Evolutionary conservation across 2,329 filamentous ascomycete genomes (phyloP).

Genomic region (Talaromyces sp.): DNA sequence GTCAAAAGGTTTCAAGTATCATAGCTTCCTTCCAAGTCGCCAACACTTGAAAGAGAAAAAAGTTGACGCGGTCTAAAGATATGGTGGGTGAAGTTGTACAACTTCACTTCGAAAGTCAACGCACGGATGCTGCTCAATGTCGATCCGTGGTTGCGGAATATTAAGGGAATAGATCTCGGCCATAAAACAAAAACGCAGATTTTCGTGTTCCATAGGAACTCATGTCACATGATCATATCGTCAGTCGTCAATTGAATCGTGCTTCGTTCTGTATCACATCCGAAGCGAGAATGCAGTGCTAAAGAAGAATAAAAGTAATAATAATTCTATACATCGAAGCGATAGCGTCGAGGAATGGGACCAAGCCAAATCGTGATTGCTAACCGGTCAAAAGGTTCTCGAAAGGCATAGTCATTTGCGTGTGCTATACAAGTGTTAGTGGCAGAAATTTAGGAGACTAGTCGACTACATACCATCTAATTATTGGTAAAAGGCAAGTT

Average conservation of each 20-base stretch:
- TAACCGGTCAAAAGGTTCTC: not conserved
- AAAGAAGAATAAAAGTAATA: slow-evolving; percentile 1
- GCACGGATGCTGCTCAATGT: not conserved
- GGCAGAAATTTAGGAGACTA: not conserved
- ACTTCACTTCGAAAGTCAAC: not conserved
- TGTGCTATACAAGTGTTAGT: slow-evolving; percentile 4
- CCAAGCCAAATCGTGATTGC: not conserved
- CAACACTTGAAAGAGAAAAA: slow-evolving; percentile 3
- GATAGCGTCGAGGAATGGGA: slow-evolving; percentile 1
- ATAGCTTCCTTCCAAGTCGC: not conserved
- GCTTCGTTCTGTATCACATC: slow-evolving; percentile 12
- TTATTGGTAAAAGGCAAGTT: slow-evolving; percentile 28
- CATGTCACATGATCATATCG: slow-evolving; percentile 19
- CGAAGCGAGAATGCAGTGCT: slow-evolving; percentile 10
- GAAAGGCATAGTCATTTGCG: not conserved
- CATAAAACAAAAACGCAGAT: slow-evolving; percentile 12
- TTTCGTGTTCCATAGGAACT: slow-evolving; percentile 12
- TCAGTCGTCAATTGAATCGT: slow-evolving; percentile 24
- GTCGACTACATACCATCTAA: slow-evolving; percentile 1
- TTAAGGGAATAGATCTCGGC: slow-evolving; percentile 7
- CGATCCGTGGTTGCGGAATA: not conserved
- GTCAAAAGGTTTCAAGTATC: slow-evolving; percentile 6
- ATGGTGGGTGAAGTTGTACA: not conserved
- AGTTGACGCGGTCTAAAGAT: slow-evolving; percentile 3
- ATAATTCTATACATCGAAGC: slow-evolving; percentile 10